Evolutionary conservation across 2,329 filamentous ascomycete genomes (phyloP), one percentile per base, ranked within the genome.

Genomic region (Zymoseptoria passerinii): DNA sequence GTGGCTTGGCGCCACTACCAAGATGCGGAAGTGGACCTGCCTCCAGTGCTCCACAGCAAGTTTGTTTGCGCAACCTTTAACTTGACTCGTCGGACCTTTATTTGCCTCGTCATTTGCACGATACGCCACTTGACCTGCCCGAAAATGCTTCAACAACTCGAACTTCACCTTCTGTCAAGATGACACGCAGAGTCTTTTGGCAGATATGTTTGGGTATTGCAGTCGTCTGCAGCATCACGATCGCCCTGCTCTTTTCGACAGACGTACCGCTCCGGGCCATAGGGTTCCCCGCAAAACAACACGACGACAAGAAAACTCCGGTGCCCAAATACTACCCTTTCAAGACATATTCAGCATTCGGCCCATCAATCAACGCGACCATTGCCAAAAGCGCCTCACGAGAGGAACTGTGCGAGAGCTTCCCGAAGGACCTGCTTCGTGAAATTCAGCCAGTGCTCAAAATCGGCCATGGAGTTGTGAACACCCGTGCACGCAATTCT

Each of bases 401-500:
- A 7, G 54, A 61, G 40, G 71, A 75, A 57, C 72, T 74, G 59
- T 76, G 75, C 67, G 65, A 69, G 35, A 68, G 68, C 61, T 76
- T 76, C 61, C 75, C 77, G 20, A 66, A 66, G 16, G 63, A 75
- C 53, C 65, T 75, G 19, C 70, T 79, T n/a, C 66, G 70, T 7
- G 70, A 73, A 51, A 68, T 79, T 40, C 76, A 79, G 65, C 72
- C 78, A 1, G 74, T 80, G 4, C 68, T 82, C 50, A 81, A 80
- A 66, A 78, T 77, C 51, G 78, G 79, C 53, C 74, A 76, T 55
- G 75, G 74, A 58, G 79, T 81, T 55, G 65, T 69, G 6, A 70
- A 75, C 49, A 35, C 52, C 8, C 74, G 75, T 55, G 63, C 75
- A 20, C 71, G 77, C 28, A 75, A 78, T 3, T 80, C 82, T 55